Evolutionary conservation across 2,329 filamentous ascomycete genomes (phyloP), one percentile per base, ranked within the genome.

Genomic region (Leptographium galeiforme): DNA sequence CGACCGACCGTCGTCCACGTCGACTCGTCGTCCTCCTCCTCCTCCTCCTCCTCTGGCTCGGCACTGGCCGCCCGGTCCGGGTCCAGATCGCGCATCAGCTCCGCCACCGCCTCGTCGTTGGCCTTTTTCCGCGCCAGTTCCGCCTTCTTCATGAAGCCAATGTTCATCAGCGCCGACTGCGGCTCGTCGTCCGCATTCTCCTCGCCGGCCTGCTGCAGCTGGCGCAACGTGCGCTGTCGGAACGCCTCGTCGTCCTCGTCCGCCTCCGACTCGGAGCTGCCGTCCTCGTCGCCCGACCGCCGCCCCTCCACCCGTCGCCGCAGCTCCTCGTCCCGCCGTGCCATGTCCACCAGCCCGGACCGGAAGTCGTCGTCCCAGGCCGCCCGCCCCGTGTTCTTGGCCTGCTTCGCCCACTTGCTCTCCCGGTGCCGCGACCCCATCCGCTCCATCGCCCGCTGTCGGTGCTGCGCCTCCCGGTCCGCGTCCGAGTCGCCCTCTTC

Each of bases 101-200:
- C 75, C 44, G 74, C 76, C 13, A 88, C 71, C 54, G 88, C 79
- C 53, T 87, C 85, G 61, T 95, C 87, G 60, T 97, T 96, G 54
- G 82, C 78, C 57, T 84, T 80, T 66, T 84, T 89, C 62, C 82
- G 81, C 40, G 82, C 76, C 33, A 84, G 85, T 63, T 96, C 90
- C 1, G 89, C 88, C 59, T 85, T 89, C 62, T 85, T 82, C 93
- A 98, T 97, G 66, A 98, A 98, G 57, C 88, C 87, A 84, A 98
- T 89, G 51, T 79, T 78, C 67, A 87, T 82, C 8, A 98, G 71
- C 61, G 81, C 84, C 14, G 84, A 83, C 60, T 78, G 74, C 0
- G 78, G 78, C 18, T 70, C 70, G 25, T 78, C 75, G 14, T 44
- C 45, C 12, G 7, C 47, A 18, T 70, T 67, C 16, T 70, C 70